Base-by-base conservation (phyloP, 2,329 filamentous ascomycete genomes). In the Neurospora crassa region DNA sequence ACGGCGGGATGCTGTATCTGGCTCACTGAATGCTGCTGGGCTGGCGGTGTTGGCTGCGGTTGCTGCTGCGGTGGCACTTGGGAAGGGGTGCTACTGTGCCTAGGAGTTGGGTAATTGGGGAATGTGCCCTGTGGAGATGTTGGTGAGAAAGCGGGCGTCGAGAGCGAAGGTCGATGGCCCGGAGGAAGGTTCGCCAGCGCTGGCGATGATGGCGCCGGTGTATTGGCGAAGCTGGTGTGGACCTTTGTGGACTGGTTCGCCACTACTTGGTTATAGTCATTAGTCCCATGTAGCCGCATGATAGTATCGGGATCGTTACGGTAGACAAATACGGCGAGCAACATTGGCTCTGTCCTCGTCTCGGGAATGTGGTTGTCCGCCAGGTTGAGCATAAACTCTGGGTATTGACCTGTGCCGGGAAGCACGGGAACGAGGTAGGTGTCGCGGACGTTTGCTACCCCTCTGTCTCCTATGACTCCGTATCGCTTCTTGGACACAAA, bases 391-490 rank as follows among this genome's bases (percentile, higher is more conserved):
- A 97, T 89, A 76, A 97, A 97, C 73, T 94, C 92, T 0, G 96
- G 95, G 63, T 95, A 87, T 68, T 87, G 88, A 42, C 84, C 85
- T 37, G 88, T 85, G 37, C 92, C 93, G 5, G 90, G 86, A 41
- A 93, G 88, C 5, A 98, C 88, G 0, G 96, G 95, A 11, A 97
- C 91, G 41, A 98, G 87, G 79, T 98, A 98, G 1, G 94, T 92
- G 78, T 98, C 95, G 72, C 94, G 91, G 68, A 97, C 91, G 72
- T 93, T 91, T 24, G 89, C 87, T 40, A 90, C 82, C 0, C 88
- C 87, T 79, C 92, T 91, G 78, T 95, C 92, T 16, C 90, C 90
- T 7, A 97, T 87, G 1, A 98, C 95, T 24, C 94, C 95, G 79
- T 97, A 99, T 42, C 94, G 88, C 74, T 92, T 88, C 78, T 95